Base-by-base conservation (phyloP, 2,329 filamentous ascomycete species). In the Alternaria sp. region DNA sequence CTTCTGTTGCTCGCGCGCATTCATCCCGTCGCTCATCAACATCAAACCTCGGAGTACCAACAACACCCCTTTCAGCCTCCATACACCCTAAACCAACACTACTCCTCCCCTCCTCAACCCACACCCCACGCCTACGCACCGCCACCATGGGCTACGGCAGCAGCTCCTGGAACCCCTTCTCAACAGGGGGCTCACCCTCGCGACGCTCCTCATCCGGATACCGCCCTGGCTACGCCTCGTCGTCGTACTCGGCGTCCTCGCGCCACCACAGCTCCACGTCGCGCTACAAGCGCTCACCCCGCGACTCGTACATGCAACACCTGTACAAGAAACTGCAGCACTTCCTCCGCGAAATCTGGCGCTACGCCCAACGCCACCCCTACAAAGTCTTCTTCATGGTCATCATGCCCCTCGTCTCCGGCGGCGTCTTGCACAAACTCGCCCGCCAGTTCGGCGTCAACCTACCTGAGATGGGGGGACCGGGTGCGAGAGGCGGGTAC, bases 311-410 rank as follows among this genome's bases (percentile, higher is more conserved):
- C 83, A 81, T 97, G 67, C 83, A 88, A 59, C 89, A 90, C 70
- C 85, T 93, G 50, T 86, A 93, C 79, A 87, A 88, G 79, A 90
- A 93, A 73, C 87, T 97, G 64, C 91, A 90, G 76, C 89, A 91
- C 46, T 87, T 97, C 66, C 83, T 97, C 61, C 91, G 91, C 74
- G 90, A 97, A 77, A 88, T 97, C 85, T 91, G 78, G 88, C 90
- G 67, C 78, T 97, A 95, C 82, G 91, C 92, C 73, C 91, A 92
- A 77, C 86, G 89, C 40, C 91, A 97, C 82, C 95, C 94, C 0
- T 82, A 93, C 76, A 96, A 96, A 82, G 92, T 97, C 51, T 92
- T 97, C 83, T 91, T 97, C 83, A 87, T 93, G 66, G 90, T 97
- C 66, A 87, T 97, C 73, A 89, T 97, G 87, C 95, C 95, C 10